phyloP scores from a whole-genome alignment of 345 rosid species.

The Gynandropsis gynandra region DNA sequence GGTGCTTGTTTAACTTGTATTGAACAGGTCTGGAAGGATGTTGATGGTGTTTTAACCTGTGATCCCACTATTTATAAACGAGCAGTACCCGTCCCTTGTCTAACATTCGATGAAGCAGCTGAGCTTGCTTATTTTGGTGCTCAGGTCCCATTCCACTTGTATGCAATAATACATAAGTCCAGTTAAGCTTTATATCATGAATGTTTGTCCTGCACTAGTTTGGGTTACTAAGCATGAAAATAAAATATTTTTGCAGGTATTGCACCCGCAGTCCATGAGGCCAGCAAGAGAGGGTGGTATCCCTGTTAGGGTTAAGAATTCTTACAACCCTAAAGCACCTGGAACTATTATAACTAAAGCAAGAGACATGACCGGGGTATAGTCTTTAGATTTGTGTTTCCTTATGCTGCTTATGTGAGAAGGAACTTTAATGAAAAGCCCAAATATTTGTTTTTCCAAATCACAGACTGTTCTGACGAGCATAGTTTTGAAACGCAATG shows the following conservation, averaged over 20 bases:
- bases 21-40: slow-evolving; percentile 97
- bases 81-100: slow-evolving; percentile 77
- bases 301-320: slow-evolving; percentile 98
- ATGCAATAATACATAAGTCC: slow-evolving; percentile 8
- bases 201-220: slow-evolving; percentile 5
- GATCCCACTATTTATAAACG: slow-evolving; percentile 76
- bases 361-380: slow-evolving; percentile 93
- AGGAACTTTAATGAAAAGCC: neutral
- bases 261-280: slow-evolving; percentile 99
- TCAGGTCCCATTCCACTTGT: slow-evolving; percentile 46
- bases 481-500: slow-evolving; percentile 94
- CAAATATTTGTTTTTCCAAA: slow-evolving; percentile 16
- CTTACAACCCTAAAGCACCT: slow-evolving; percentile 91
- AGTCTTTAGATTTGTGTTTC: slow-evolving; percentile 12
- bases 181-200: neutral
- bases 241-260: slow-evolving; percentile 44
- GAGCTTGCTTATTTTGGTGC: slow-evolving; percentile 99
- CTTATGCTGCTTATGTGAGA: slow-evolving; percentile 7
- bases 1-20: slow-evolving; percentile 11
- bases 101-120: slow-evolving; percentile 98
- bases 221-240: neutral
- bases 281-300: slow-evolving; percentile 97
- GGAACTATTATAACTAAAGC: slow-evolving; percentile 87
- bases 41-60: slow-evolving; percentile 97
- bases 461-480: slow-evolving; percentile 91